These are phyloP conservation scores for Dissophora ornata DNA, from an alignment of 192 early-diverging fungal species.

Conservation along the genomic window DNA sequence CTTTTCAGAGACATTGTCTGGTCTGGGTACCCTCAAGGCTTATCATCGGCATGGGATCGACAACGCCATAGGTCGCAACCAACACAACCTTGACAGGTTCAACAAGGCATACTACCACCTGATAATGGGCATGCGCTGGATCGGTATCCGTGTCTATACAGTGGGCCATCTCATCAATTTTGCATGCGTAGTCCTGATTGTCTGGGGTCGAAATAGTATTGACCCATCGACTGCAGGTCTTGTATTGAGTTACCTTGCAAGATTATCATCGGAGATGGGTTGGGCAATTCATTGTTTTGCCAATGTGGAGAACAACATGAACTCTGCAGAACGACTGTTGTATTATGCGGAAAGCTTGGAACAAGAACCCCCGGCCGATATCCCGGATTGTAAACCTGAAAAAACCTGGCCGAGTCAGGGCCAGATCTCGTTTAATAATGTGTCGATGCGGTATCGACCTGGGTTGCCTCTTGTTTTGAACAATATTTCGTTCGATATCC, in stretches of 20 bases:
- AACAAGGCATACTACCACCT: slow-evolving; percentile 18
- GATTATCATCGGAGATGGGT: slow-evolving; percentile 79
- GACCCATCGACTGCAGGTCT: slow-evolving; percentile 88
- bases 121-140: slow-evolving; percentile 16
- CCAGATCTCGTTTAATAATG: slow-evolving; percentile 70
- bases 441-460: slow-evolving; percentile 81
- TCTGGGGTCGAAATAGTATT: slow-evolving; percentile 61
- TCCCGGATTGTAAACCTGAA: slow-evolving; percentile 54
- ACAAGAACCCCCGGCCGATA: slow-evolving; percentile 82
- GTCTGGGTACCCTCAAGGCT: slow-evolving; percentile 71
- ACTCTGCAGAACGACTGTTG: slow-evolving; percentile 39
- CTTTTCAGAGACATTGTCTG: slow-evolving; percentile 68
- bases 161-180: slow-evolving; percentile 32
- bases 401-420: slow-evolving; percentile 77
- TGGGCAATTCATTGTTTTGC: slow-evolving; percentile 82
- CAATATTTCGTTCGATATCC: slow-evolving; percentile 74
- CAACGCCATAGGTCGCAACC: slow-evolving; percentile 31
- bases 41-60: slow-evolving; percentile 64
- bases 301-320: slow-evolving; percentile 63
- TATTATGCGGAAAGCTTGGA: slow-evolving; percentile 35
- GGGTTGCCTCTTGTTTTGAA: slow-evolving; percentile 77
- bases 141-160: slow-evolving; percentile 8
- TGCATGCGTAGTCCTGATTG: slow-evolving; percentile 55
- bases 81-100: slow-evolving; percentile 25
- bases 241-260: slow-evolving; percentile 81